phyloP scores from a whole-genome alignment of 768 basidiomycete species.

The Hypholoma fasciculare region DNA sequence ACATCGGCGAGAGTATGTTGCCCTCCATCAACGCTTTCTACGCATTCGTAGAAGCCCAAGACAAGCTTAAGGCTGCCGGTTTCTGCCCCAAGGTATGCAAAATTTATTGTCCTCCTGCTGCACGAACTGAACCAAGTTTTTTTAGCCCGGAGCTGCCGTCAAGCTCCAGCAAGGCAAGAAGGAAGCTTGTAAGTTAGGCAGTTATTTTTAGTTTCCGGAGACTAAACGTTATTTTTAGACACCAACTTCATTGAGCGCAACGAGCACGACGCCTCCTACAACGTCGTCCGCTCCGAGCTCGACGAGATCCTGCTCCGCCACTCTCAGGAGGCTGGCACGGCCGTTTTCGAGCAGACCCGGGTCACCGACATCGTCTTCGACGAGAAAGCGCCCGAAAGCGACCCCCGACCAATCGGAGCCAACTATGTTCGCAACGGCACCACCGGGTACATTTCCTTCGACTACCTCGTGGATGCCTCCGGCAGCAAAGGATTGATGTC shows the following conservation, averaged over 20 bases:
- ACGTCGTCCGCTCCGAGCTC: constrained; percentile 38
- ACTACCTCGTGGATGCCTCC: constrained; percentile 36
- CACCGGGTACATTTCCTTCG: constrained; percentile 28
- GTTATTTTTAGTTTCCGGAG: neutral
- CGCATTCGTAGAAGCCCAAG: constrained; percentile 34
- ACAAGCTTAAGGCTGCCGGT: constrained; percentile 31
- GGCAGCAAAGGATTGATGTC: constrained; percentile 37
- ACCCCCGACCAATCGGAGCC: constrained; percentile 23
- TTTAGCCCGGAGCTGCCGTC: constrained; percentile 39
- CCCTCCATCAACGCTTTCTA: constrained; percentile 35
- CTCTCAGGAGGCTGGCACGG: constrained; percentile 29
- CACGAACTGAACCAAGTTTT: neutral
- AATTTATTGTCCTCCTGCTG: neutral
- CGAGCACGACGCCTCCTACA: constrained; percentile 31
- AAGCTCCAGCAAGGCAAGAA: constrained; percentile 37
- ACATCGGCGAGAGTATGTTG: constrained; percentile 40
- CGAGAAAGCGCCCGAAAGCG: constrained; percentile 6
- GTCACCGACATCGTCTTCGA: constrained; percentile 28
- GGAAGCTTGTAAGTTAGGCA: constrained; percentile 35
- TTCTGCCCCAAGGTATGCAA: constrained; percentile 20
- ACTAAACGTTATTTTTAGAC: constrained; percentile 18
- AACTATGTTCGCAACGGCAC: constrained; percentile 24
- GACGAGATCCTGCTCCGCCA: constrained; percentile 36
- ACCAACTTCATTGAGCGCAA: constrained; percentile 32
- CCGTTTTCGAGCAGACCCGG: constrained; percentile 32